Evolutionary conservation across 1,139 yeast species (phyloP), one percentile per base, ranked within the genome.

Genomic region (Pichia sp.): DNA sequence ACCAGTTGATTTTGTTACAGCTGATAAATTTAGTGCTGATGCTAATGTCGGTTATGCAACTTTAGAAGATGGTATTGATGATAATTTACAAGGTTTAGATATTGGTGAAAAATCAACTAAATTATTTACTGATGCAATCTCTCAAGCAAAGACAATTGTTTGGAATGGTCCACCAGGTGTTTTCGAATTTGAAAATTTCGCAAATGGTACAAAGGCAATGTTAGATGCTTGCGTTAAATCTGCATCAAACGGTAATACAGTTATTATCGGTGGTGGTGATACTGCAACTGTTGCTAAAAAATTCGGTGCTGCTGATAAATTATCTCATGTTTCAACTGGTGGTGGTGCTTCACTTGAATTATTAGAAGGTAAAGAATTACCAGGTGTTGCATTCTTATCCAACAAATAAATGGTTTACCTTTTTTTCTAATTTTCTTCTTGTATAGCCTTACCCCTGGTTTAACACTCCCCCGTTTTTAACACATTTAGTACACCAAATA

Each of bases 101-200:
- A 78, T 80, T 59, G 97, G 97, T 69, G 88, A 86, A 68, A 78
- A 84, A 72, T 76, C 95, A 47, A 72, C 75, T 58, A 73, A 78
- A 67, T 74, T 82, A 57, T 89, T 84, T 64, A 74, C 79, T 53
- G 77, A 69, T 48, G 81, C 95, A 50, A 85, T 89, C 54, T 82
- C 83, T 53, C 74, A 81, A 70, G 93, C 97, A 56, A 86, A 88
- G 79, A 91, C 97, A 60, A 89, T 89, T 61, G 89, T 89, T 61
- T 89, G 97, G 97, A 89, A 89, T 73, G 97, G 97, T 64, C 97
- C 97, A 51, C 96, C 97, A 67, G 97, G 97, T 75, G 97, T 89
- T 59, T 89, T 89, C 64, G 97, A 89, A 73, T 88, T 89, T 62
- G 95, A 85, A 52, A 75, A 75, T 61, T 89, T 89, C 63, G 81